Conservation (phyloP, 495 filamentous ascomycete species). For the Astrothelium subdiscretum region DNA sequence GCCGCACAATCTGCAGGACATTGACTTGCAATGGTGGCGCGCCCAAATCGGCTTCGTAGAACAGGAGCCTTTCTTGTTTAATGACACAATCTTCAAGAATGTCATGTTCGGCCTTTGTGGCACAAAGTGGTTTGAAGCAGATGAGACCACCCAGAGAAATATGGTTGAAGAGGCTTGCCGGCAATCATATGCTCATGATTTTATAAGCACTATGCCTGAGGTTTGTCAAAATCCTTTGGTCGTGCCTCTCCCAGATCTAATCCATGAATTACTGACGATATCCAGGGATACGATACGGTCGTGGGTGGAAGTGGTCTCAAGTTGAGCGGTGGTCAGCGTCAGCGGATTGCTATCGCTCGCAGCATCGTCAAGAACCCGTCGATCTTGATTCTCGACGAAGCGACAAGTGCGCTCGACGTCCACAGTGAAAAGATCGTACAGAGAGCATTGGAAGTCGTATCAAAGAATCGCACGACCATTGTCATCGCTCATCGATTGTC, state of each 20-base stretch:
- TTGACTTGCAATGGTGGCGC: slow-evolving; percentile 18
- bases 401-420: slow-evolving; percentile 23
- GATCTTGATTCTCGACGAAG: slow-evolving; percentile 24
- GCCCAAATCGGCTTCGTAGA: slow-evolving; percentile 17
- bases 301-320: slow-evolving; percentile 17
- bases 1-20: slow-evolving; percentile 9
- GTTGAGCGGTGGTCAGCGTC: slow-evolving; percentile 21
- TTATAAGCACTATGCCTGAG: slow-evolving; percentile 17
- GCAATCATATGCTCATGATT: slow-evolving; percentile 17
- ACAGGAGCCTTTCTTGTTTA: slow-evolving; percentile 20
- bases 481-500: slow-evolving; percentile 24
- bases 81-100: slow-evolving; percentile 18
- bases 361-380: slow-evolving; percentile 20
- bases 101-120: slow-evolving; percentile 17
- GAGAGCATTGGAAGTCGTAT: slow-evolving; percentile 16
- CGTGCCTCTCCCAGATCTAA: slow-evolving; percentile 1
- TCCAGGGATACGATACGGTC: slow-evolving; percentile 19
- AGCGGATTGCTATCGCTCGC: slow-evolving; percentile 24
- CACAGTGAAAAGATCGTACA: slow-evolving; percentile 20
- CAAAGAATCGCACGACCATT: slow-evolving; percentile 17
- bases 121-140: slow-evolving; percentile 4
- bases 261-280: slow-evolving; percentile 1
- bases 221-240: slow-evolving; percentile 1
- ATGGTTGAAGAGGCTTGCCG: slow-evolving; percentile 18
- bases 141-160: slow-evolving; percentile 12